phyloP scores from a whole-genome alignment of 257 asterid genomes.

The Solanum peruvianum region DNA sequence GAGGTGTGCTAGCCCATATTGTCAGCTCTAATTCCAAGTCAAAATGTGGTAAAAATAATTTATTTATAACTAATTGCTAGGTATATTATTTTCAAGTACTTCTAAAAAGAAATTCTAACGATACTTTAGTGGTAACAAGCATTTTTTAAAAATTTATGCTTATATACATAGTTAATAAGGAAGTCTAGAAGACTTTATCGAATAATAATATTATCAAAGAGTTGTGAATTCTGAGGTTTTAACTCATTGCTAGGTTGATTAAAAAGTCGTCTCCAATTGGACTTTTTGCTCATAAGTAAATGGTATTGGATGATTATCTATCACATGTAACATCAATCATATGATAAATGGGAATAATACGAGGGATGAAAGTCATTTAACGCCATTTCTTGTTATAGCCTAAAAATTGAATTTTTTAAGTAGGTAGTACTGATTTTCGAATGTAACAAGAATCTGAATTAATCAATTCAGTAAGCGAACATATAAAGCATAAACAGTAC shows the following conservation, averaged over 20 bases:
- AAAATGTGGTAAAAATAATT: no score
- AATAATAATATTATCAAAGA: background rate
- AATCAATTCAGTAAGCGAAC: background rate
- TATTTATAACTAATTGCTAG: background rate
- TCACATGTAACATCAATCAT: background rate
- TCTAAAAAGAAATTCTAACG: background rate
- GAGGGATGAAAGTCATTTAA: background rate
- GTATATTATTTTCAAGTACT: background rate
- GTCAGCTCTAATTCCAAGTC: background rate
- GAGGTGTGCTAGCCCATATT: no score
- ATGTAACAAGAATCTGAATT: background rate
- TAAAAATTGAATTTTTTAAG: background rate
- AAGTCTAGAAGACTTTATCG: background rate
- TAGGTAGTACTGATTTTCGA: background rate
- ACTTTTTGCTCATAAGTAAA: background rate
- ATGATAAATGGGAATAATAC: background rate
- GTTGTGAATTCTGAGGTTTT: background rate
- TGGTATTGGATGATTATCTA: background rate
- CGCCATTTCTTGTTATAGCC: background rate
- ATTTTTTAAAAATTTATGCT: background rate
- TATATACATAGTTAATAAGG: background rate
- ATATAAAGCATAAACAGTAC: background rate
- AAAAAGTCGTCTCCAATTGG: background rate
- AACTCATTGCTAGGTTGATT: background rate
- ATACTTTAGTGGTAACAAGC: background rate